These are phyloP conservation scores for Capsella bursapastoris DNA, from an alignment of 345 rosid genomes.

Conservation along the genomic window DNA sequence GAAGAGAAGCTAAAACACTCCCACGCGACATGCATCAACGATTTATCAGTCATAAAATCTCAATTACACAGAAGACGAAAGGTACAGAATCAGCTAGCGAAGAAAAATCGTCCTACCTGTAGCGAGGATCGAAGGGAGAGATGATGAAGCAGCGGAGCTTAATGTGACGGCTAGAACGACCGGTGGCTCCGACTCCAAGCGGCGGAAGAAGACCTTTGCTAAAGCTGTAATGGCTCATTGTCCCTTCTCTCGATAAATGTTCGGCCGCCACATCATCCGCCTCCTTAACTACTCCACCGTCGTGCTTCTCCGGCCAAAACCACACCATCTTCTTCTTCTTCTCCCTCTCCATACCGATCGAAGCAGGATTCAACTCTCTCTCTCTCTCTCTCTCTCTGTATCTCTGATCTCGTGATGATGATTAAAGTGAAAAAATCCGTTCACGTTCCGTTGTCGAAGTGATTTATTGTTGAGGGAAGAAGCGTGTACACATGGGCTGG, in stretches of 20 bases:
- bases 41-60: background rate
- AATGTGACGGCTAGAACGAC: constrained; percentile 39
- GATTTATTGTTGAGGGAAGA: background rate
- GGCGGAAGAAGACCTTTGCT: constrained; percentile 70
- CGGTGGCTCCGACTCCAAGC: constrained; percentile 71
- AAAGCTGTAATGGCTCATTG: constrained; percentile 65
- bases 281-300: constrained; percentile 22
- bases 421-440: constrained; percentile 8
- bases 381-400: background rate
- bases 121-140: constrained; percentile 71
- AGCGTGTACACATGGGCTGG: constrained; percentile 14
- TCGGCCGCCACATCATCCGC: constrained; percentile 20
- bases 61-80: background rate
- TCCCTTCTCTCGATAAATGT: constrained; percentile 47
- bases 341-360: constrained; percentile 18
- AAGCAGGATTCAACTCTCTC: background rate
- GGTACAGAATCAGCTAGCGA: background rate
- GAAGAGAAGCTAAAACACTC: background rate
- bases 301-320: constrained; percentile 40
- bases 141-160: constrained; percentile 60
- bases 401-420: background rate
- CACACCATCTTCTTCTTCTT: constrained; percentile 34
- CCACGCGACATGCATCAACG: constrained; percentile 11
- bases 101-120: constrained; percentile 50
- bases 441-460: constrained; percentile 27